A percentile compares a stretch with the other conserved stretches of the same genome.
Conservation (phyloP, 2,329 filamentous ascomycete genomes). For the Aspergillus pseudoterreus region DNA sequence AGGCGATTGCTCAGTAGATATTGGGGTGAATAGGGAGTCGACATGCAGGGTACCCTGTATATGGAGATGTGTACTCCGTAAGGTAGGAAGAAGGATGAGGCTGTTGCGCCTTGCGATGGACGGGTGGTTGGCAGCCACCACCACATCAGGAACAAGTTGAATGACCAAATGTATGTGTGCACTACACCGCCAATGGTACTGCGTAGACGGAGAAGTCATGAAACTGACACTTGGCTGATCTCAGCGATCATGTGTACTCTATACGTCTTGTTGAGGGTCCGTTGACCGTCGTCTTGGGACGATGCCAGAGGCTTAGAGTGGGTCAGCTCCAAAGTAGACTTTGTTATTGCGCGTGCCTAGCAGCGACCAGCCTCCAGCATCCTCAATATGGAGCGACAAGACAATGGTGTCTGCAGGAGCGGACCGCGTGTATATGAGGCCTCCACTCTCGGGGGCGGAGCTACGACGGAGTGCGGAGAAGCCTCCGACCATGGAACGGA, state of each 20-base stretch:
- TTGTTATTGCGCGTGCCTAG: not conserved
- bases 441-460: conserved; percentile 12
- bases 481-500: not conserved
- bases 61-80: not conserved
- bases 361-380: not conserved
- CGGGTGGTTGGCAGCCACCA: too few species aligned
- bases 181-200: not conserved
- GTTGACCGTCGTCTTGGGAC: not conserved
- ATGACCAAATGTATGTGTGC: too few species aligned
- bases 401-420: not conserved
- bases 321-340: not conserved
- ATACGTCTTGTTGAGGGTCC: not conserved
- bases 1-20: not conserved
- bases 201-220: not conserved
- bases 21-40: too few species aligned
- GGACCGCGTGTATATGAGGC: conserved; percentile 2
- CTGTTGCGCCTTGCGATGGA: not conserved
- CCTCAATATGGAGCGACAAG: not conserved
- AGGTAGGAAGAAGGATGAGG: not conserved
- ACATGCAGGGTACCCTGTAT: not conserved
- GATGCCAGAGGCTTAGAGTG: not conserved
- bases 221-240: not conserved
- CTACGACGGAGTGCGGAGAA: conserved; percentile 4
- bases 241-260: not conserved
- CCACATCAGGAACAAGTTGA: too few species aligned